These are phyloP conservation scores for Knufia fluminis DNA, from an alignment of 2,329 filamentous ascomycete species.

Conservation along the genomic window DNA sequence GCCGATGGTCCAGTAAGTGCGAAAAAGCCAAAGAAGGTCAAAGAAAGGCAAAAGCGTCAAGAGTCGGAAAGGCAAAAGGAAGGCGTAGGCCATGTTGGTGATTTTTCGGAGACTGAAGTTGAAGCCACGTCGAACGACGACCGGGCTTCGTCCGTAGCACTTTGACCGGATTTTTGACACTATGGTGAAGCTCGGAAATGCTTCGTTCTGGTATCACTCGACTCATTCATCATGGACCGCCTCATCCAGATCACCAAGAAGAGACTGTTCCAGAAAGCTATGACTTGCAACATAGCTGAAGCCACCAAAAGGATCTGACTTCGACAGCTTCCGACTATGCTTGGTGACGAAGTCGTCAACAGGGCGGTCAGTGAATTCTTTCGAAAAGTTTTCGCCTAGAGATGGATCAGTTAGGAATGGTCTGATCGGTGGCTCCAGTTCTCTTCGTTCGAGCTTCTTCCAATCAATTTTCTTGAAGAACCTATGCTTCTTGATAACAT, in stretches of 20 bases:
- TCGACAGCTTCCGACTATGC: conserved; percentile 22
- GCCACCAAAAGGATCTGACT: conserved; percentile 37
- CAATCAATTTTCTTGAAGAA: conserved; percentile 98
- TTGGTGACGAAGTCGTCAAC: conserved; percentile 19
- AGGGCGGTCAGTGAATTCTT: conserved; percentile 65
- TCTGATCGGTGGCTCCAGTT: conserved; percentile 79
- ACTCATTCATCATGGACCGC: conserved; percentile 17
- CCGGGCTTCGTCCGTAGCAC: not conserved
- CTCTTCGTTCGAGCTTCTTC: conserved; percentile 71
- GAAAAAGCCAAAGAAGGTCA: conserved; percentile 25
- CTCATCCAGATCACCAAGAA: conserved; percentile 21
- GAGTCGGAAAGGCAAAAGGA: not conserved
- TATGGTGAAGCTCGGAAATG: not conserved
- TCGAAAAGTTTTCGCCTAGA: conserved; percentile 88
- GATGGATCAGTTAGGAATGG: conserved; percentile 93
- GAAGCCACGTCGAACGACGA: not conserved
- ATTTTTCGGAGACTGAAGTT: not conserved
- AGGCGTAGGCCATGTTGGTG: not conserved
- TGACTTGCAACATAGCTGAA: conserved; percentile 42
- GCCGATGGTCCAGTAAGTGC: conserved; percentile 34
- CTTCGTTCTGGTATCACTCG: too few species aligned
- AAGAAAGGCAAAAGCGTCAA: not conserved
- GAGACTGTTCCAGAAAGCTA: conserved; percentile 34
- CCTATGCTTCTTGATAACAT: conserved; percentile 77
- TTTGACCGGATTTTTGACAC: not conserved